These are phyloP conservation scores for Neofusicoccum cordaticola DNA, from an alignment of 2,329 filamentous ascomycete genomes.

Conservation along the genomic window DNA sequence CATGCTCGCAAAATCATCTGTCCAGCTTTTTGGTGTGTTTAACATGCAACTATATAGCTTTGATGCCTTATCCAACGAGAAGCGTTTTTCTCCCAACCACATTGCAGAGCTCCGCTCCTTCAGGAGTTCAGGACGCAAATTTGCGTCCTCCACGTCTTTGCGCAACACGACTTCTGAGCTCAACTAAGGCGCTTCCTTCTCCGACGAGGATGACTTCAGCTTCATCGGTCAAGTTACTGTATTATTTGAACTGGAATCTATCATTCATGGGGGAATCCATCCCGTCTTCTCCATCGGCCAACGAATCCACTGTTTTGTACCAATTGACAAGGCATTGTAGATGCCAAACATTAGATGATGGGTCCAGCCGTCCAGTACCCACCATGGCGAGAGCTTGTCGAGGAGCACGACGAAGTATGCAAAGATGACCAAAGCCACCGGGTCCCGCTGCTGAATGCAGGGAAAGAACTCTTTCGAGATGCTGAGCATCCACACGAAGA, in stretches of 20 bases:
- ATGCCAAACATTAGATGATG: not conserved
- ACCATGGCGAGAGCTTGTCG: not conserved
- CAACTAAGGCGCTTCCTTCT: not conserved
- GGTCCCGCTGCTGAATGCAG: not conserved
- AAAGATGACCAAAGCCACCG: not conserved
- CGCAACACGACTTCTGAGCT: no score
- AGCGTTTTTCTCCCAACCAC: no score
- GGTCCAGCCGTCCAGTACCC: not conserved
- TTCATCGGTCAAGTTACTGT: no score
- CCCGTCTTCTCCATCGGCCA: slow-evolving; percentile 3
- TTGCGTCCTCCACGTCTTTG: no score
- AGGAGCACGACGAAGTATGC: slow-evolving; percentile 1
- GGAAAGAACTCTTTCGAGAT: not conserved
- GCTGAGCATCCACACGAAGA: not conserved
- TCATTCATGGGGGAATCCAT: not conserved
- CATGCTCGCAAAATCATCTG: no score
- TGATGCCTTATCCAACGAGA: no score
- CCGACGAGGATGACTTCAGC: no score
- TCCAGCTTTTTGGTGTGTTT: no score
- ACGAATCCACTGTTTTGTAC: not conserved
- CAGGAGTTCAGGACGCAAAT: not conserved
- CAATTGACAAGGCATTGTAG: not conserved
- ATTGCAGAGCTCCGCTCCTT: not conserved
- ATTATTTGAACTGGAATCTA: no score
- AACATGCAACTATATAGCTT: no score